Base-by-base conservation (phyloP, 1,139 yeast genomes). In the Yamadazyma jaroonii region DNA sequence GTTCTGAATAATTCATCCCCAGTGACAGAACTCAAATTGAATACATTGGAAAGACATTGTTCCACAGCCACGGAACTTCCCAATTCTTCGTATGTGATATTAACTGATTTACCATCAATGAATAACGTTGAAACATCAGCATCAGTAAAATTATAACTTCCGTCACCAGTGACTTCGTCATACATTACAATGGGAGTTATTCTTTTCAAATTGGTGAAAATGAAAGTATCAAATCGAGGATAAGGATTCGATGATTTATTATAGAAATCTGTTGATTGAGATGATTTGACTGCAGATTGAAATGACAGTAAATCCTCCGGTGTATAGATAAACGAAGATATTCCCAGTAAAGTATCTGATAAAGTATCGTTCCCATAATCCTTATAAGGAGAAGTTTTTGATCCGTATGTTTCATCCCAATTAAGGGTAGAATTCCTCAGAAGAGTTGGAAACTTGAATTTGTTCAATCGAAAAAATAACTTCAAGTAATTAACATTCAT, bases 401-500 rank as follows among this genome's bases (percentile, higher is more conserved):
- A 33, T 9, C 38, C 26, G 29, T 38, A 44, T 7, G 32, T 33
- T 5, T 28, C 21, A 22, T 39, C 29, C 34, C 35, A 40, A 12
- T 34, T 24, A 2, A 31, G 13, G 6, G 44, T 39, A 10, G 38
- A 24, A 38, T 44, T 36, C 26, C 38, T 12, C 27, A 41, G 25
- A 25, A 31, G 13, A 26, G 36, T 9, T 28, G 51, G 44, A 38
- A 42, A 37, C 62, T 63, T 39, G 78, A 59, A 41, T 72, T 72
- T 24, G 12, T 42, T 36, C n/a, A 48, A 32, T 21, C 46, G 38
- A 38, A 83, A 52, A n/a, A 81, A 54, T 14, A 87, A 25, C 34
- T 70, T 67, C n/a, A 85, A 32, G 24, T 79, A 51, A 50, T 78
- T 74, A 2, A 79, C 84, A 13, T 74, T 65, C 44, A 81, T 49